Base-by-base conservation (phyloP, 2,329 filamentous ascomycete genomes). In the Penicillium sclerotigenum region DNA sequence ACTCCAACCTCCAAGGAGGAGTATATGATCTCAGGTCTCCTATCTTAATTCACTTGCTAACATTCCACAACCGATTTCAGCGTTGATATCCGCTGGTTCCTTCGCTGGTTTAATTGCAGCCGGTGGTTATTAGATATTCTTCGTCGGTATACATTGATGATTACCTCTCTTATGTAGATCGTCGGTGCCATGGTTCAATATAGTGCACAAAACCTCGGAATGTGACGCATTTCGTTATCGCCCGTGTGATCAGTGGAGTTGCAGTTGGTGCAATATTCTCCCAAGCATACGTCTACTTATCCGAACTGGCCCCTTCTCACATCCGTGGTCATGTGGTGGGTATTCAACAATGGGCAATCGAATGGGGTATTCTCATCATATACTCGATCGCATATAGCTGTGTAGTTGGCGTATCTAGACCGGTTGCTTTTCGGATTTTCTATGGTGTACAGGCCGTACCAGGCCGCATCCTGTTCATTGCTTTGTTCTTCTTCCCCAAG, bases 391-490 rank as follows among this genome's bases (percentile, higher is more conserved):
- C 73, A 8, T 74, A 75, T 51, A 73, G 73, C 14, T 75, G 72
- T 43, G 67, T 66, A 7, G 60, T 71, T 10, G 68, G 70, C 4
- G 60, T 73, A 1, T 53, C 69, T 0, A 75, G 78, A 6, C 65
- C 75, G 0, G 74, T 77, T 1, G 75, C 80, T 4, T 85, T 84
- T 73, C 75, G 85, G 14, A 79, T 84, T 2, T 82, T 84, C 18
- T 87, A 85, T 84, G 84, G 81, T 38, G 75, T 85, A 5, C 85
- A 87, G 63, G 83, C 83, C 56, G 69, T 87, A 40, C 84, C 84
- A 0, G 83, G 79, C 24, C 69, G 85, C 18, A 66, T 84, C 45
- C 76, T 87, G 36, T 79, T 85, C 52, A 57, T 77, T 43, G 83
- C 81, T 41, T 77, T 75, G 5, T 77, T 80, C 26, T 83, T 86